Conservation (phyloP, 2,329 filamentous ascomycete species). For the Ascochyta lentis region DNA sequence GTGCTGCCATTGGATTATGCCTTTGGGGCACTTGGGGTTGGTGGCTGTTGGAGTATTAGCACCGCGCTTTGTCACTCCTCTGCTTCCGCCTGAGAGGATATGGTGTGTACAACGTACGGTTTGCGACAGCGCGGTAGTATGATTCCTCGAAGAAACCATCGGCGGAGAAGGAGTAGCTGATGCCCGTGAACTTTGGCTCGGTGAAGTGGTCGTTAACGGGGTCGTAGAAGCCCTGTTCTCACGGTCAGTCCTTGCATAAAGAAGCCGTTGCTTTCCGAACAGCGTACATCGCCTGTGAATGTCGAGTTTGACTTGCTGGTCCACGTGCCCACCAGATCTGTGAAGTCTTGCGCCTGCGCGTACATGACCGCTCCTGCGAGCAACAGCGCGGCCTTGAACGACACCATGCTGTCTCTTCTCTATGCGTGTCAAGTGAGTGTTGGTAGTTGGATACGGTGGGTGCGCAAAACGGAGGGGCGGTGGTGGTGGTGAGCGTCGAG, state of each 20-base stretch:
- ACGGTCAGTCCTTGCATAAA: slow-evolving; percentile 19
- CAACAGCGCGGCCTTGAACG: slow-evolving; percentile 40
- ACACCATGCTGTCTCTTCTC: slow-evolving; percentile 28
- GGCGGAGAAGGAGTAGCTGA: slow-evolving; percentile 75
- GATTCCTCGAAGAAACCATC: slow-evolving; percentile 74
- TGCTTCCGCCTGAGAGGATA: not conserved
- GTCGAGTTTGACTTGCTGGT: slow-evolving; percentile 73
- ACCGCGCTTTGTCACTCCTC: not conserved
- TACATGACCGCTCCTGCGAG: slow-evolving; percentile 47
- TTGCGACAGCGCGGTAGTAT: slow-evolving; percentile 72
- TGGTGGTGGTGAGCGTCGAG: slow-evolving; percentile 9
- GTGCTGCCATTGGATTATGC: slow-evolving; percentile 77
- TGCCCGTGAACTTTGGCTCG: slow-evolving; percentile 70
- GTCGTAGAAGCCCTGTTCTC: slow-evolving; percentile 70
- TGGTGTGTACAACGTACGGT: slow-evolving; percentile 59
- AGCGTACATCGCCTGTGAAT: slow-evolving; percentile 69
- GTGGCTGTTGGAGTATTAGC: slow-evolving; percentile 55
- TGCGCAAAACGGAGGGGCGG: slow-evolving; percentile 7
- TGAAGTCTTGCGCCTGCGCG: slow-evolving; percentile 41
- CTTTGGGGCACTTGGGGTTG: slow-evolving; percentile 66
- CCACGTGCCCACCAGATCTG: slow-evolving; percentile 72
- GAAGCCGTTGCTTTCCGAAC: slow-evolving; percentile 22
- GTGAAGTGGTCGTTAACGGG: slow-evolving; percentile 69
- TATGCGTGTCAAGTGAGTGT: slow-evolving; percentile 22
- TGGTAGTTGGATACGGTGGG: not conserved